Evolutionary conservation across 805 yeast genomes (phyloP), one percentile per base, ranked within the genome.

Genomic region (Dipodascopsis tothii): DNA sequence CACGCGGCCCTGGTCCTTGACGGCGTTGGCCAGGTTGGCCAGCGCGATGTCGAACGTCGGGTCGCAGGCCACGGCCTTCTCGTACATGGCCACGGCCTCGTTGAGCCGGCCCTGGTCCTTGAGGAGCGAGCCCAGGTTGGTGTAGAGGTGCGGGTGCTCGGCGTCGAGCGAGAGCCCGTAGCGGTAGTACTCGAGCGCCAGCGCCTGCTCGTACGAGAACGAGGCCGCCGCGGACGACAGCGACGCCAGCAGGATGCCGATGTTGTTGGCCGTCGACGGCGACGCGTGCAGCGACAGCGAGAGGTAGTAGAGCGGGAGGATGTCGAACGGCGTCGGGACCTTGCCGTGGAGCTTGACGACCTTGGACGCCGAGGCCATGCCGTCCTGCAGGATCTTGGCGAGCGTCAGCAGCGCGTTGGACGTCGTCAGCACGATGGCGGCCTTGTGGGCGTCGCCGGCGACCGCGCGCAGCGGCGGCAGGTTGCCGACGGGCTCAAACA

Each of bases 301-400:
- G 19, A 61, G 45, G 14, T 57, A 40, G 32, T 61, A 61, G 21
- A 61, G 46, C 4, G 60, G 49, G 19, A 61, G 47, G 27, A 61
- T 56, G 35, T 60, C 60, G 33, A 43, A 43, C 22, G 48, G 54
- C 5, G 56, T 33, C 6, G 64, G 63, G 21, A 55, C 53, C 16
- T 50, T 35, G 4, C 60, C 61, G 32, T 56, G 44, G 16, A 61
- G 38, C 6, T 44, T 50, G 17, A 53, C 47, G 25, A 56, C 40
- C 33, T 49, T 45, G 21, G 33, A 22, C 9, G 43, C 19, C 20
- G 62, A 50, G 17, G 54, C 54, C n/a, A 60, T 46, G 3, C 63
- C 64, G 34, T 61, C 65, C 41, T 61, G 65, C 5, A 61, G 37
- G 9, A 60, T 51, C 32, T 61, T 61, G 4, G 65, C 64, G 21